Evolutionary conservation across 495 filamentous ascomycete genomes (phyloP), one percentile per base, ranked within the genome.

Genomic region (Rhypophila decipiens): DNA sequence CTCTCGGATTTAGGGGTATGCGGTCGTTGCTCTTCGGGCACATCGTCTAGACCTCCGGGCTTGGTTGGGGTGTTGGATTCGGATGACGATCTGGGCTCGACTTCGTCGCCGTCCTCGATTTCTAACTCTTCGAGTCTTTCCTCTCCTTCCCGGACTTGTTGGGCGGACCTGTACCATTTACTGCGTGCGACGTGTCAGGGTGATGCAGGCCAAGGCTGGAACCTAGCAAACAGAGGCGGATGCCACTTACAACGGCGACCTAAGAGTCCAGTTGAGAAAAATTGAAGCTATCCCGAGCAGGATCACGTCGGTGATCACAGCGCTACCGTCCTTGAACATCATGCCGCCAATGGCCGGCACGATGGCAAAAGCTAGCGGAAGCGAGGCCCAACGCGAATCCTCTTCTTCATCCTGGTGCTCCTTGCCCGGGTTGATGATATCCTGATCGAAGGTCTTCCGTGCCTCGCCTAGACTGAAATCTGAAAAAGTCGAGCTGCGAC

Each of bases 221-320:
- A n/a, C n/a, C 29, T 12, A 24, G 38, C 15, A 8, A 2, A n/a
- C 11, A 13, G 2, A 1, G 8, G 29, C 2, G 7, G 18, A 43
- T 41, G 37, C 5, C 5, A 57, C 65, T 58, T 69, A 89, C 91
- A 93, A 98, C 56, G 93, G 94, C 46, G 90, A 66, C 46, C 87
- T 83, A 5, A 96, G 83, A 17, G 87, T 89, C 91, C 90, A 96
- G 62, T 97, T 91, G 43, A 98, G 71, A 54, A 97, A 95, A 4
- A 96, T 75, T 1, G 84, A 85, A 0, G 84, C 85, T 41, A 98
- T 58, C 4, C 75, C 76, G 22, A 98, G 66, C 38, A 97, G 72
- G 20, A 89, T 84, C 8, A 93, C 63, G 57, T 98, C 93, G 2
- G 90, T 96, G 29, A 89, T 76, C 46, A 96, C 73, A 3, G 80